Evolutionary conservation across 176 grass and related monocot genomes (phyloP).

Genomic region (Oryza longistaminata): DNA sequence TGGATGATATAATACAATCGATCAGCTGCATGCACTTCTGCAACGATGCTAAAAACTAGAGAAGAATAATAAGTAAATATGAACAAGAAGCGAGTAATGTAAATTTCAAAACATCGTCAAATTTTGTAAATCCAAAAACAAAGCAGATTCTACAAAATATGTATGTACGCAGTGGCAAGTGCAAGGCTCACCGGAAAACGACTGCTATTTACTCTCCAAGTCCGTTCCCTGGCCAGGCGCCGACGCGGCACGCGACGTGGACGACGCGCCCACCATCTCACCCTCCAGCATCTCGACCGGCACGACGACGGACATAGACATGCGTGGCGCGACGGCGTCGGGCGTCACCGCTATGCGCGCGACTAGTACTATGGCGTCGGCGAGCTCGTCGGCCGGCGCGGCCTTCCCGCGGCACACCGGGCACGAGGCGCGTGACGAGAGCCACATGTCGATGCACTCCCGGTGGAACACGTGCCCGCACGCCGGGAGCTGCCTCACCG

Average conservation of each 20-base stretch:
- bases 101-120: neutral
- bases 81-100: neutral
- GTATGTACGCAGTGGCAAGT: neutral
- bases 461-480: conserved; percentile 68
- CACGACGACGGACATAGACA: neutral
- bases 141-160: neutral
- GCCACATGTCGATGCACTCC: conserved; percentile 69
- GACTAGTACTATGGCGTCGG: neutral
- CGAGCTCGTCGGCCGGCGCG: conserved; percentile 26
- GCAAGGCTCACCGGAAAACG: neutral
- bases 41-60: neutral
- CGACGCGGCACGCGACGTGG: neutral
- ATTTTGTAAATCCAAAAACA: neutral
- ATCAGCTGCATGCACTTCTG: neutral
- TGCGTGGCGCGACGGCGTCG: neutral
- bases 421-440: conserved; percentile 54
- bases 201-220: conserved; percentile 46
- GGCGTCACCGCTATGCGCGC: neutral
- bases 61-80: neutral
- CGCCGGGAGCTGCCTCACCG: conserved; percentile 49
- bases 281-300: conserved; percentile 1
- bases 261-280: neutral
- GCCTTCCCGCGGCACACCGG: conserved; percentile 60
- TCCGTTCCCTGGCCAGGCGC: neutral
- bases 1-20: neutral